These are phyloP conservation scores for Talinum fruticosum DNA, from an alignment of 148 eudicot genomes.

Conservation along the genomic window DNA sequence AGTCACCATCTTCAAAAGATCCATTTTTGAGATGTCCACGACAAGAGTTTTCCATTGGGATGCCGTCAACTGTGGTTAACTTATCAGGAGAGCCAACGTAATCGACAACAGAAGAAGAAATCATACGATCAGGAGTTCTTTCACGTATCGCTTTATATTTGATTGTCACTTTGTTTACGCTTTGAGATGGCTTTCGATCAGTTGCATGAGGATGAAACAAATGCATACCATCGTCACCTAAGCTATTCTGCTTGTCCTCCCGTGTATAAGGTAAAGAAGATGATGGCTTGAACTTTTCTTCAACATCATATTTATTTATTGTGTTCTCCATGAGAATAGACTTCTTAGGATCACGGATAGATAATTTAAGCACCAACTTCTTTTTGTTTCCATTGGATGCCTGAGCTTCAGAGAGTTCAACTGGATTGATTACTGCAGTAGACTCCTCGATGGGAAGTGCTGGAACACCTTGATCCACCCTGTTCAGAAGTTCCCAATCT, in stretches of 20 bases:
- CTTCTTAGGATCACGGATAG: conserved; percentile 41
- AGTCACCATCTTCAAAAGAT: conserved; percentile 21
- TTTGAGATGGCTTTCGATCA: conserved; percentile 31
- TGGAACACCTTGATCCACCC: conserved; percentile 27
- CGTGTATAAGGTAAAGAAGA: conserved; percentile 35
- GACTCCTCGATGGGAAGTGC: conserved; percentile 26
- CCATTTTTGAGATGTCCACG: conserved; percentile 11
- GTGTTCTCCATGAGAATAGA: conserved; percentile 30
- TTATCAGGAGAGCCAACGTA: conserved; percentile 27
- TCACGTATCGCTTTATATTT: conserved; percentile 34
- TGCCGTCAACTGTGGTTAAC: conserved; percentile 25
- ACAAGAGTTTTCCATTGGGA: conserved; percentile 22
- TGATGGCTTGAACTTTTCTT: conserved; percentile 32
- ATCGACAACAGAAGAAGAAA: conserved; percentile 27
- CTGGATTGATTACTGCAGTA: conserved; percentile 32
- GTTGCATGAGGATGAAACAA: conserved; percentile 37
- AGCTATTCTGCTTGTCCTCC: conserved; percentile 30
- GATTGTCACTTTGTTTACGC: conserved; percentile 33
- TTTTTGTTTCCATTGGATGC: conserved; percentile 33
- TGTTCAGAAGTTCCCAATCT: conserved; percentile 25
- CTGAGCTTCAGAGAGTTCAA: conserved; percentile 29
- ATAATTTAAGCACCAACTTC: conserved; percentile 66
- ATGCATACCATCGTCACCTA: conserved; percentile 26
- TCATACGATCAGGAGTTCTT: conserved; percentile 26
- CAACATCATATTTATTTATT: conserved; percentile 19